Conservation (phyloP, 768 basidiomycete species). For the Leccinum ochraceum region DNA sequence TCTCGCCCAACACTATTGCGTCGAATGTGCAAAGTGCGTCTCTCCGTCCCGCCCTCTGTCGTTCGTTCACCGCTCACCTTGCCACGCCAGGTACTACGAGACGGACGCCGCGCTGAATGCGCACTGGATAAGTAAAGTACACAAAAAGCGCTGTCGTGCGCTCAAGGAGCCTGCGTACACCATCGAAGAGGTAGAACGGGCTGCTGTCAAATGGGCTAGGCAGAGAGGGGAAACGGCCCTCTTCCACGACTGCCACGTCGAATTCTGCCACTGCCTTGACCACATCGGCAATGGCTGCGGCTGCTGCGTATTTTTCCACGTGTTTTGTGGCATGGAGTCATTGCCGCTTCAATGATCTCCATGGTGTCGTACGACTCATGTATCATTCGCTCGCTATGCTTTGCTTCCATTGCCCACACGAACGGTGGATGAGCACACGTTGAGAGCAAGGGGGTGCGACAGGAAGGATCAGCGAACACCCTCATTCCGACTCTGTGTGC, state of each 20-base stretch:
- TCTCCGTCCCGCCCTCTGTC: too few species aligned
- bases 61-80: neutral
- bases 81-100: conserved; percentile 68
- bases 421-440: conserved; percentile 21
- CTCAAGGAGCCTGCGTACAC: conserved; percentile 89
- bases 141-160: conserved; percentile 84
- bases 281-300: conserved; percentile 11
- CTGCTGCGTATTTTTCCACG: conserved; percentile 25
- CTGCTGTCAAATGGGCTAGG: conserved; percentile 71
- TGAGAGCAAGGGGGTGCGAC: conserved; percentile 11
- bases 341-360: conserved; percentile 8
- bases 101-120: conserved; percentile 77
- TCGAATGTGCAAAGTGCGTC: conserved; percentile 89
- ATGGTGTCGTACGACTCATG: conserved; percentile 21
- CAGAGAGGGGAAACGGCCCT: conserved; percentile 49
- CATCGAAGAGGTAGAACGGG: conserved; percentile 85
- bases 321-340: conserved; percentile 21
- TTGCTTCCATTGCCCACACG: conserved; percentile 28
- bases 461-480: neutral
- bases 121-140: conserved; percentile 88
- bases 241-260: conserved; percentile 22
- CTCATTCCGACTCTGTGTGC: conserved; percentile 4
- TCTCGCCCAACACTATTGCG: conserved; percentile 93
- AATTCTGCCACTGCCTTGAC: conserved; percentile 16
- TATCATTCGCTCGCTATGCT: conserved; percentile 17